Conservation (phyloP, 768 basidiomycete species). For the Lactarius pseudohatsudake region DNA sequence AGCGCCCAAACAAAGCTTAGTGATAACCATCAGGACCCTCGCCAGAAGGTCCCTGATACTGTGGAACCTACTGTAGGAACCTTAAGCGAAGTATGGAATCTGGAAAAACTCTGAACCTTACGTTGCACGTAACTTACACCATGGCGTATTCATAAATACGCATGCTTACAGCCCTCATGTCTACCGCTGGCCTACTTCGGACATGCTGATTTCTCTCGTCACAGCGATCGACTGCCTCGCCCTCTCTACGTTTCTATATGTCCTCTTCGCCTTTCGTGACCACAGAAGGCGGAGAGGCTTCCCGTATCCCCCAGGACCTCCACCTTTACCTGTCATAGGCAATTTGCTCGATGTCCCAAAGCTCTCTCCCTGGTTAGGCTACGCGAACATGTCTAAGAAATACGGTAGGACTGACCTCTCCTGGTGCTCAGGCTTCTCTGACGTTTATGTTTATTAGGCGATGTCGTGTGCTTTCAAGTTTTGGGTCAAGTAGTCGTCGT, state of each 20-base stretch:
- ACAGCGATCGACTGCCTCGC: neutral
- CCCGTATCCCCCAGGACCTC: constrained; percentile 2
- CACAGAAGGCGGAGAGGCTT: constrained; percentile 1
- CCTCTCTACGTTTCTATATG: neutral
- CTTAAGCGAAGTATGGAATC: too few relatives aligned
- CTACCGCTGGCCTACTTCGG: too few relatives aligned
- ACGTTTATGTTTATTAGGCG: neutral
- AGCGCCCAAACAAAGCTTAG: too few relatives aligned
- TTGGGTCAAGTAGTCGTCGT: constrained; percentile 12
- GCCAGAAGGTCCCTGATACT: too few relatives aligned
- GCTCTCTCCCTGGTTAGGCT: neutral
- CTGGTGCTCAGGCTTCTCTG: neutral
- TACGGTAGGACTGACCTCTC: neutral
- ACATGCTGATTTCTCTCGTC: neutral
- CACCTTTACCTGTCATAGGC: neutral
- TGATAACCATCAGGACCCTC: too few relatives aligned
- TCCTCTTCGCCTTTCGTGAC: neutral
- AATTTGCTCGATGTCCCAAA: constrained; percentile 13
- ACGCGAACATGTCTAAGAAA: neutral
- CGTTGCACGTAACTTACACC: too few relatives aligned
- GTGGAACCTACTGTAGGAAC: too few relatives aligned
- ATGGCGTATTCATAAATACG: too few relatives aligned
- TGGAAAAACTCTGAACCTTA: too few relatives aligned
- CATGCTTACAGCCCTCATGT: neutral
- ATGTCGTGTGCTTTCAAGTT: constrained; percentile 10